A percentile compares a stretch with the other conserved stretches of the same genome.
Conservation (phyloP, 2,329 filamentous ascomycete species). For the Raffaelea arxii region DNA sequence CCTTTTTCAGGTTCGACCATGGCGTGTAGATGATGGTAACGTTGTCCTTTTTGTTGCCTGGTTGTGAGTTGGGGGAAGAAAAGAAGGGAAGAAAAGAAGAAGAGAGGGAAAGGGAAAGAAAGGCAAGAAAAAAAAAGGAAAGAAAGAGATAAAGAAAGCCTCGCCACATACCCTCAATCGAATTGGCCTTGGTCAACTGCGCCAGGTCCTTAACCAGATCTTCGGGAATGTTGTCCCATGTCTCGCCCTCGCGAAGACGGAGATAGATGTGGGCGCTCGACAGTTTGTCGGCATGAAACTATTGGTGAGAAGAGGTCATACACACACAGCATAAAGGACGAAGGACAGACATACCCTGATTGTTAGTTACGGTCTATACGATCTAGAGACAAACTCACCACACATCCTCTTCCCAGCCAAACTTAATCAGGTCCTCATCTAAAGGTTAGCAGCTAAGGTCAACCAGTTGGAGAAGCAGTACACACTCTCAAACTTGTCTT, state of each 20-base stretch:
- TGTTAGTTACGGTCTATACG: background rate
- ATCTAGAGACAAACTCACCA: constrained; percentile 49
- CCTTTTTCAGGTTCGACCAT: constrained; percentile 89
- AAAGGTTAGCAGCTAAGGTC: too few species aligned
- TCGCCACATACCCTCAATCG: constrained; percentile 65
- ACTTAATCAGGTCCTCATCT: constrained; percentile 96
- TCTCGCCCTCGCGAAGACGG: constrained; percentile 65
- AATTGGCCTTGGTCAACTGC: constrained; percentile 98
- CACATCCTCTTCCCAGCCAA: constrained; percentile 90
- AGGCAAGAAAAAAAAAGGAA: too few species aligned
- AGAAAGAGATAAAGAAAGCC: too few species aligned
- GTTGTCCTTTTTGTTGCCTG: constrained; percentile 98
- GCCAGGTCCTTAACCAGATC: constrained; percentile 76
- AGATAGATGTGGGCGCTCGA: constrained; percentile 96
- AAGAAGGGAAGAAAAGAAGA: background rate
- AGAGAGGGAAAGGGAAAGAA: background rate
- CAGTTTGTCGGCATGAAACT: constrained; percentile 97
- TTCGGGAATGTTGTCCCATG: constrained; percentile 73
- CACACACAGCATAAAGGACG: background rate
- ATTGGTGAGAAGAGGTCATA: constrained; percentile 5
- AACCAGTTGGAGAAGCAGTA: too few species aligned
- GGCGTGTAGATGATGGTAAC: constrained; percentile 95
- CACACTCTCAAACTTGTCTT: constrained; percentile 99
- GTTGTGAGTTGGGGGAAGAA: background rate
- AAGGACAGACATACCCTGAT: background rate